Evolutionary conservation across 2,329 filamentous ascomycete species (phyloP).

Genomic region (Colletotrichum lindemuthianum): DNA sequence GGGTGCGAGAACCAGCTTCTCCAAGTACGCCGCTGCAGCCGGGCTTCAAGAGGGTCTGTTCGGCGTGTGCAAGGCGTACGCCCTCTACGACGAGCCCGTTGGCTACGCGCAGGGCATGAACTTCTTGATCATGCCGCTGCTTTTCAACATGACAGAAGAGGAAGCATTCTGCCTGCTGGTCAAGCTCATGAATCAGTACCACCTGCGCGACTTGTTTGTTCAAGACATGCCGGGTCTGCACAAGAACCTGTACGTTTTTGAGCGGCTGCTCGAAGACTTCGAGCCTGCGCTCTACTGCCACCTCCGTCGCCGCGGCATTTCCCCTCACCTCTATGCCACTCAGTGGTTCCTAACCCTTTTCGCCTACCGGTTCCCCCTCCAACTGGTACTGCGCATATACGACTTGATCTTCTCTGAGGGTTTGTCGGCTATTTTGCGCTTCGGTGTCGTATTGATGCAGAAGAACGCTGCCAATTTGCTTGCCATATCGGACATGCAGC

Average conservation of each 20-base stretch:
- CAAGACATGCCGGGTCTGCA: slow-evolving; percentile 97
- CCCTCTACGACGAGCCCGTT: slow-evolving; percentile 91
- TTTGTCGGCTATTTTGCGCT: slow-evolving; percentile 90
- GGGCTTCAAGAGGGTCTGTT: slow-evolving; percentile 94
- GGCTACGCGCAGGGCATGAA: slow-evolving; percentile 99
- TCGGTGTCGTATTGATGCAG: slow-evolving; percentile 95
- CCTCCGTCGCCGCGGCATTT: slow-evolving; percentile 85
- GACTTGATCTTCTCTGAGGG: slow-evolving; percentile 95
- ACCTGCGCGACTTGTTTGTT: slow-evolving; percentile 90
- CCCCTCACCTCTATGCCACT: slow-evolving; percentile 92
- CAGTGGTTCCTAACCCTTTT: slow-evolving; percentile 99
- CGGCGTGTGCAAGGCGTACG: slow-evolving; percentile 96
- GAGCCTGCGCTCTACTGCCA: slow-evolving; percentile 97
- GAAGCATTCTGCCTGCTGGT: slow-evolving; percentile 96
- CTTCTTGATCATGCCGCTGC: slow-evolving; percentile 93
- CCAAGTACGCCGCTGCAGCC: slow-evolving; percentile 91
- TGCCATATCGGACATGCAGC: slow-evolving; percentile 88
- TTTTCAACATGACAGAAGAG: slow-evolving; percentile 98
- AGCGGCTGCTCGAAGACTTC: slow-evolving; percentile 90
- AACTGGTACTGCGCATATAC: slow-evolving; percentile 95
- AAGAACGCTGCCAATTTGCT: slow-evolving; percentile 86
- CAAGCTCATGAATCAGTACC: slow-evolving; percentile 95
- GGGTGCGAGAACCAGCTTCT: slow-evolving; percentile 93
- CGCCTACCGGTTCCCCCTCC: slow-evolving; percentile 94
- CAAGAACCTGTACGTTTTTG: slow-evolving; percentile 93